A percentile compares a stretch with the other conserved stretches of the same genome.
phyloP scores from a whole-genome alignment of 208 protist genomes.

The Leptomonas pyrrhocoris region DNA sequence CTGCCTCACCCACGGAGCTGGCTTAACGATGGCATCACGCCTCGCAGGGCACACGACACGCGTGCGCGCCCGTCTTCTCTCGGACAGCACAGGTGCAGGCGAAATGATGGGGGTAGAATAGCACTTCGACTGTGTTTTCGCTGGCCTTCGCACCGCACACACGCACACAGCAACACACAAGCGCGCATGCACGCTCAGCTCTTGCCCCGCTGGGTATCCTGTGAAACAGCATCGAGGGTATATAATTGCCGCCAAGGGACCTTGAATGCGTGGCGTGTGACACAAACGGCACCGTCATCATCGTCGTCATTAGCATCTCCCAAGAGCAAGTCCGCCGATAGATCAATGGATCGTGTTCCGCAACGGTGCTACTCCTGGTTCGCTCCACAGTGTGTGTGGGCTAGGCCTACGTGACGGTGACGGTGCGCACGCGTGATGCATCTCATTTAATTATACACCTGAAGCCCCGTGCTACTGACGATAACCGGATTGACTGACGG shows the following conservation, averaged over 20 bases:
- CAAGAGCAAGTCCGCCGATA: slow-evolving; percentile 30
- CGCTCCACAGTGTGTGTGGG: too few species aligned
- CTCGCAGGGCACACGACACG: background rate
- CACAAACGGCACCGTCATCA: background rate
- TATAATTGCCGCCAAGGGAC: slow-evolving; percentile 44
- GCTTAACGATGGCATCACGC: background rate
- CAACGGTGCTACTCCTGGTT: slow-evolving; percentile 35
- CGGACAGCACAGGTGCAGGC: slow-evolving; percentile 38
- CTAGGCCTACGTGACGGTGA: too few species aligned
- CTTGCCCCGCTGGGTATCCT: slow-evolving; percentile 51
- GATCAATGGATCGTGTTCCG: slow-evolving; percentile 28
- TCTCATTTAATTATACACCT: too few species aligned
- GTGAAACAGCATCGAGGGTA: slow-evolving; percentile 33
- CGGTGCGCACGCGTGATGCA: too few species aligned
- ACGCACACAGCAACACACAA: background rate
- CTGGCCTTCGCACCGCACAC: slow-evolving; percentile 13
- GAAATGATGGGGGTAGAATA: slow-evolving; percentile 24
- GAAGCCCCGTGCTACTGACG: too few species aligned
- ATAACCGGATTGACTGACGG: too few species aligned
- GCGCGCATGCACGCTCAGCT: background rate
- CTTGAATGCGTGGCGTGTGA: slow-evolving; percentile 23
- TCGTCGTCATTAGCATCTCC: too few species aligned
- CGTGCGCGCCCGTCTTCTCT: too few species aligned
- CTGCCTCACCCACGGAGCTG: slow-evolving; percentile 12
- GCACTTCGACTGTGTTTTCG: slow-evolving; percentile 39